phyloP scores from a whole-genome alignment of 73 alveolate genomes.

The Tetrahymena thermophila region DNA sequence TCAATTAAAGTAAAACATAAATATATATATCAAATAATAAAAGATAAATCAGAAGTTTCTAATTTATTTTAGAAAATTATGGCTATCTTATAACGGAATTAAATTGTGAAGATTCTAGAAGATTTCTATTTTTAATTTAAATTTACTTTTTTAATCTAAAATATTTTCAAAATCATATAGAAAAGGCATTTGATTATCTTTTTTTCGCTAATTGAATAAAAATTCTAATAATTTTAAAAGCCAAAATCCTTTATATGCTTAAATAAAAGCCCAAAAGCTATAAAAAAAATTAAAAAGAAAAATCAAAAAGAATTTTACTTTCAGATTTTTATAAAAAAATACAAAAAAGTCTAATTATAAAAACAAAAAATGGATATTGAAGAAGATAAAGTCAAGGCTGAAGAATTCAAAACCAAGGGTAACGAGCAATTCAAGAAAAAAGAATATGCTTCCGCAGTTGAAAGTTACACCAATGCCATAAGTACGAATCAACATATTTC shows the following conservation, averaged over 20 bases:
- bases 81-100: not conserved
- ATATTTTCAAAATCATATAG: not conserved
- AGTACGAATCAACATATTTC: not conserved
- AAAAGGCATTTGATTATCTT: not conserved
- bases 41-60: not conserved
- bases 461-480: slow-evolving; percentile 73
- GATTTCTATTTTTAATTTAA: not conserved
- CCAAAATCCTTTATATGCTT: not conserved
- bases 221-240: not conserved
- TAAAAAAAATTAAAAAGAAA: not conserved
- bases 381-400: slow-evolving; percentile 52
- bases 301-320: not conserved
- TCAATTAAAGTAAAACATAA: too few species aligned
- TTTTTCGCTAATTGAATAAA: not conserved
- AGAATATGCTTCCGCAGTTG: slow-evolving; percentile 74
- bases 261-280: not conserved
- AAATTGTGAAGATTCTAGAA: not conserved
- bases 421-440: slow-evolving; percentile 79
- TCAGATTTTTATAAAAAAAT: not conserved
- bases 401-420: slow-evolving; percentile 75
- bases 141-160: not conserved
- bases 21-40: not conserved
- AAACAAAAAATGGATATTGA: not conserved
- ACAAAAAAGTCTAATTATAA: not conserved
- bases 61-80: not conserved